Conservation (phyloP, 371 early-diverging fungal genomes). For the Rhizopus sp. region DNA sequence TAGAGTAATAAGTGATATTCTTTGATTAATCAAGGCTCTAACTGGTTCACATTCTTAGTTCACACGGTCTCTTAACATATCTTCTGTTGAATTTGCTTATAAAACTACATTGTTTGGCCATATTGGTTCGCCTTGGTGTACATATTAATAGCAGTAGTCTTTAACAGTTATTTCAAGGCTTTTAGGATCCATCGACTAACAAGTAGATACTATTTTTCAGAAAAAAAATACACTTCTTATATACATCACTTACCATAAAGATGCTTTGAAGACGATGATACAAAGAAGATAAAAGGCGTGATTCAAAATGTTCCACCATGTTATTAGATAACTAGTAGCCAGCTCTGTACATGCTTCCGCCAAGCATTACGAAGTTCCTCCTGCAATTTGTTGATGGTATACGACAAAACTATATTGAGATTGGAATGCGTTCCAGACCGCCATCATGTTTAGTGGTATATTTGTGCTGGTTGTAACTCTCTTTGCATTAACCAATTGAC, state of each 20-base stretch:
- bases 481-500: not conserved
- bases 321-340: too few relatives aligned
- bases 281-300: not conserved
- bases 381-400: too few relatives aligned
- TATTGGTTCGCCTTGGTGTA: slow-evolving; percentile 4
- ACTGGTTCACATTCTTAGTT: slow-evolving; percentile 1
- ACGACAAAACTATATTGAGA: too few relatives aligned
- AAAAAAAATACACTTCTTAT: too few relatives aligned
- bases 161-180: not conserved
- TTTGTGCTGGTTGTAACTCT: slow-evolving; percentile 22
- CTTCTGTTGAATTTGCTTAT: not conserved
- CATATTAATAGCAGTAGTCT: slow-evolving; percentile 4
- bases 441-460: too few relatives aligned
- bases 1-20: not conserved
- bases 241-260: slow-evolving; percentile 1
- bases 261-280: not conserved
- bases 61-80: not conserved
- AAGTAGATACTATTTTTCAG: not conserved
- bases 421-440: too few relatives aligned
- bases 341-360: too few relatives aligned
- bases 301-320: too few relatives aligned
- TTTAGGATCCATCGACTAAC: not conserved
- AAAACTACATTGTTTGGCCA: too few relatives aligned
- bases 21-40: too few relatives aligned
- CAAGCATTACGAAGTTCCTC: too few relatives aligned